These are phyloP conservation scores for Podila clonocystis DNA, from an alignment of 192 early-diverging fungal species.

Conservation along the genomic window DNA sequence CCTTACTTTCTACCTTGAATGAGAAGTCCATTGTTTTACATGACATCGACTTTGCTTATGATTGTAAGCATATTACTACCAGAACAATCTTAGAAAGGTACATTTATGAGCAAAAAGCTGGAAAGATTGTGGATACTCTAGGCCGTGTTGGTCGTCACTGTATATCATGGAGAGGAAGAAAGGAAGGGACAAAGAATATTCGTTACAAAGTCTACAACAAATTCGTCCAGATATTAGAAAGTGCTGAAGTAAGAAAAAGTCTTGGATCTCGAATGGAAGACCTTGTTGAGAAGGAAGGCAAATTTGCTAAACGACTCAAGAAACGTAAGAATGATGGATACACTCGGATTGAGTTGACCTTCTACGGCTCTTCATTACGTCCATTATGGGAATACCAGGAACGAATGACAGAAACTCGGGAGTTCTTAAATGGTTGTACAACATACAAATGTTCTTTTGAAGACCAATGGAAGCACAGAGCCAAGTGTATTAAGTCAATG, in stretches of 20 bases:
- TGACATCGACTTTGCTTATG: neutral
- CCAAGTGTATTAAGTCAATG: too few species aligned
- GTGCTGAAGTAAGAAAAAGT: neutral
- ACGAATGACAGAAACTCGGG: too few species aligned
- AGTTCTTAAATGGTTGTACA: too few species aligned
- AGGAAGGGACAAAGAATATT: neutral
- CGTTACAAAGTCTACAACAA: neutral
- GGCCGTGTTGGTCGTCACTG: neutral
- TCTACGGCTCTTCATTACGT: too few species aligned
- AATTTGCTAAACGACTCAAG: neutral
- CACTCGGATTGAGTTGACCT: too few species aligned
- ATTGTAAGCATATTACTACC: neutral
- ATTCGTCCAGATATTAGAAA: neutral
- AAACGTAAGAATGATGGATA: too few species aligned
- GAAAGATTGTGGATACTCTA: neutral
- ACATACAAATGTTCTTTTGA: too few species aligned
- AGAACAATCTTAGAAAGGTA: neutral
- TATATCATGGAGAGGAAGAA: neutral
- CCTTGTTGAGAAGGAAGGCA: neutral
- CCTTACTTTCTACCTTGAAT: neutral
- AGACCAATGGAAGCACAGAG: too few species aligned
- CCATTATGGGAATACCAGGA: too few species aligned
- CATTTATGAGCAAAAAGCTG: neutral
- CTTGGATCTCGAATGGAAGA: neutral
- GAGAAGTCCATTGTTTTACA: neutral